Percentiles rank a stretch among this genome's conserved stretches.
Evolutionary conservation across 495 filamentous ascomycete genomes (phyloP).

Genomic region (Platismatia glauca): DNA sequence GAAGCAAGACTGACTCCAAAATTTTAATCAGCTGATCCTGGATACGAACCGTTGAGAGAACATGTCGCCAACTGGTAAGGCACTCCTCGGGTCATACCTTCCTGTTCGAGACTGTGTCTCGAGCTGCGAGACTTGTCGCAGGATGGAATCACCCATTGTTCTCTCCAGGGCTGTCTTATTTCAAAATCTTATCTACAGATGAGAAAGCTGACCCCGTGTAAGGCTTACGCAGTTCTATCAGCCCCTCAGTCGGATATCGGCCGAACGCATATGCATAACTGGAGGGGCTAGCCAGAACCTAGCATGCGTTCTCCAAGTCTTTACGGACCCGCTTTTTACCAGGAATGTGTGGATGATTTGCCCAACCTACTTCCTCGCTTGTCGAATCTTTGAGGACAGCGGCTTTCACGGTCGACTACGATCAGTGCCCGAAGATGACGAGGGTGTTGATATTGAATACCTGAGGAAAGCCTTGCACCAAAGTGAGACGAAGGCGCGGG

Average conservation of each 20-base stretch:
- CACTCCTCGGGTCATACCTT: too few species aligned
- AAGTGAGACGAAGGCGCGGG: constrained; percentile 29
- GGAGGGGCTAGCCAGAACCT: constrained; percentile 73
- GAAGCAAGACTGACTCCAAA: too few species aligned
- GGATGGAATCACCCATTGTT: too few species aligned
- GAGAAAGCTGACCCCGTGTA: too few species aligned
- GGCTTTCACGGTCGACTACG: constrained; percentile 54
- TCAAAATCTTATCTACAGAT: too few species aligned
- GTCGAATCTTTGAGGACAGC: constrained; percentile 68
- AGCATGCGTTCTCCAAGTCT: constrained; percentile 61
- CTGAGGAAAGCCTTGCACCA: constrained; percentile 43
- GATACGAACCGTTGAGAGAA: constrained; percentile 55
- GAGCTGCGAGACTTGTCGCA: too few species aligned
- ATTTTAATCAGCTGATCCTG: constrained; percentile 44
- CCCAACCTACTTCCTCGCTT: constrained; percentile 73
- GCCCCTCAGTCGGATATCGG: constrained; percentile 32
- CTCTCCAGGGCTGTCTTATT: too few species aligned
- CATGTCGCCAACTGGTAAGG: constrained; percentile 61
- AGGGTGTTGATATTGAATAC: constrained; percentile 57
- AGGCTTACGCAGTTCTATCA: constrained; percentile 57
- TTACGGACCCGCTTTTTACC: constrained; percentile 69
- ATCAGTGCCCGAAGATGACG: constrained; percentile 63
- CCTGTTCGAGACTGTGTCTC: too few species aligned
- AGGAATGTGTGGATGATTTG: constrained; percentile 67
- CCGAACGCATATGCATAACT: constrained; percentile 66